Conservation (phyloP, 192 early-diverging fungal genomes). For the Neocallimastix lanati region DNA sequence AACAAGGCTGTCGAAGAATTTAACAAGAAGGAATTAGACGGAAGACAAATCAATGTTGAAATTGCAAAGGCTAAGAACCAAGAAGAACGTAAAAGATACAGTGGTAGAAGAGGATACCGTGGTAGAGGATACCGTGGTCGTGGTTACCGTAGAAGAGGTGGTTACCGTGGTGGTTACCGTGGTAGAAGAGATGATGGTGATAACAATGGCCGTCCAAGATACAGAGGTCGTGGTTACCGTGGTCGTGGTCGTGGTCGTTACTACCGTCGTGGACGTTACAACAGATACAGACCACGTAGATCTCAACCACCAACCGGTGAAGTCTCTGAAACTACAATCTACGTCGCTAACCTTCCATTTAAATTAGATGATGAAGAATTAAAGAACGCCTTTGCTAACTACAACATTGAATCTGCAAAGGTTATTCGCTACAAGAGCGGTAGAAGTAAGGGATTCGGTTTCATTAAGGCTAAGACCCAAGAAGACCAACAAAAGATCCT, state of each 20-base stretch:
- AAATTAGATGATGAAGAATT: slow-evolving; percentile 47
- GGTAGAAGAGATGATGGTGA: slow-evolving; percentile 2
- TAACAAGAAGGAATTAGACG: slow-evolving; percentile 32
- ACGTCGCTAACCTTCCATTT: slow-evolving; percentile 67
- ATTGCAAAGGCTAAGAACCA: slow-evolving; percentile 46
- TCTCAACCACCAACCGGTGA: slow-evolving; percentile 15
- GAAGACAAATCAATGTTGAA: slow-evolving; percentile 82
- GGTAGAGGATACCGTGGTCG: slow-evolving; percentile 18
- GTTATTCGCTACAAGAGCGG: slow-evolving; percentile 51
- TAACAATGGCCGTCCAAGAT: not conserved
- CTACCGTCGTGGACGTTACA: slow-evolving; percentile 7
- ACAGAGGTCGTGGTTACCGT: slow-evolving; percentile 5
- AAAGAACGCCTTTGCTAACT: slow-evolving; percentile 22
- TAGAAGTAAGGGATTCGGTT: slow-evolving; percentile 85
- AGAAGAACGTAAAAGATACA: not conserved
- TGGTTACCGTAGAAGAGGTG: slow-evolving; percentile 13
- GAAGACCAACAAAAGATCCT: slow-evolving; percentile 60
- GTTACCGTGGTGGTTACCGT: slow-evolving; percentile 3
- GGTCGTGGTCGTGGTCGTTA: slow-evolving; percentile 14
- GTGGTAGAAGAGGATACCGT: slow-evolving; percentile 7
- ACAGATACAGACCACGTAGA: slow-evolving; percentile 2
- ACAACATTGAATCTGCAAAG: slow-evolving; percentile 51
- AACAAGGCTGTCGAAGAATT: slow-evolving; percentile 48
- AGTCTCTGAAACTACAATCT: slow-evolving; percentile 39
- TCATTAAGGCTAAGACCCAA: slow-evolving; percentile 63